Base-by-base conservation (phyloP, 345 rosid species). In the Lumnitzera racemosa region DNA sequence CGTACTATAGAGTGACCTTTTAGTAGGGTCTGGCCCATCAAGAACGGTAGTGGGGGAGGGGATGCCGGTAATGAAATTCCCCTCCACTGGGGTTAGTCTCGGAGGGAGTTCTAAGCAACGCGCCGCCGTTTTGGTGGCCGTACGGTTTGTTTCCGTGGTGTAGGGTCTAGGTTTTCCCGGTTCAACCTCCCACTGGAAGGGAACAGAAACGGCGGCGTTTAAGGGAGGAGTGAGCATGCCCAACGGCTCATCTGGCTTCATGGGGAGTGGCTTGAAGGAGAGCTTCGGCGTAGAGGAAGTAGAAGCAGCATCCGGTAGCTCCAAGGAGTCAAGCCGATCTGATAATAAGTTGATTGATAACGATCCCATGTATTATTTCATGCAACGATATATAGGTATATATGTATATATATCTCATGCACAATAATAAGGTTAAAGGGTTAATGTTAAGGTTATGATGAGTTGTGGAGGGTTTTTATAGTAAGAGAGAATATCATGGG, bases 111-210 rank as follows among this genome's bases (percentile, higher is more conserved):
- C 81, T 60, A 92, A 66, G 52, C 77, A 63, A 63, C 82, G 72
- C 1, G 47, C 74, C 43, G 6, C 43, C 43, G 43, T 36, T 36
- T 7, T 36, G 20, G 41, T 58, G 13, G 58, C 60, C 15, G 67
- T 16, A 15, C 51, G 56, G 63, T 77, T 50, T 51, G 81, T 46
- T 47, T 71, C 52, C 24, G 46, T 20, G 73, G 36, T 46, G 56
- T 60, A 65, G 23, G 70, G 71, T 25, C 89, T 81, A 13, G 98
- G 96, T 85, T 74, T 83, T 12, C 98, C 98, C 0, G 96, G 98
- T 12, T 79, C 96, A 72, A 89, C 96, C 67, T 92, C 98, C 96
- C 98, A 92, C 58, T 64, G 73, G 53, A 92, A 92, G 11, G 98
- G 98, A 27, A 92, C 59, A 23, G 96, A 78, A 47, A 75, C 95